A percentile compares a stretch with the other conserved stretches of the same genome.
phyloP scores from a whole-genome alignment of 2,329 filamentous ascomycete genomes.

The Aspergillus melleus region DNA sequence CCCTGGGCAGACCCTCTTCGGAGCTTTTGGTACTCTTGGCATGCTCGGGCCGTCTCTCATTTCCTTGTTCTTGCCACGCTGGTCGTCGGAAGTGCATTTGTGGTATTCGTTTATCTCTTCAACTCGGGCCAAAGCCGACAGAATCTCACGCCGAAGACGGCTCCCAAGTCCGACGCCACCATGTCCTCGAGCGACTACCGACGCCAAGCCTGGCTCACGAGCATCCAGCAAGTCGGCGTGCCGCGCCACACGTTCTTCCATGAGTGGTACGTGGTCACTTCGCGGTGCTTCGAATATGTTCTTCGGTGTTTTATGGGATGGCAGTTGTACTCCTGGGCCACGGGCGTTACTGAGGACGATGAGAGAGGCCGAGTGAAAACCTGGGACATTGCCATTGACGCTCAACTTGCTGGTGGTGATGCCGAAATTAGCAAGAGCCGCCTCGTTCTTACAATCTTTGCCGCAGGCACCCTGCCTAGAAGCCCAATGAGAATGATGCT shows the following conservation, averaged over 20 bases:
- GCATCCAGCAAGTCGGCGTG: slow-evolving; percentile 89
- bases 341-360: slow-evolving; percentile 78
- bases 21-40: slow-evolving; percentile 37
- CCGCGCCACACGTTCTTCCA: slow-evolving; percentile 83
- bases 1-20: slow-evolving; percentile 27
- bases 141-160: slow-evolving; percentile 41
- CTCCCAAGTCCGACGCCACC: slow-evolving; percentile 25
- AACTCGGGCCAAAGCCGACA: slow-evolving; percentile 58
- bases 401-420: slow-evolving; percentile 88
- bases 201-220: slow-evolving; percentile 87
- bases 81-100: slow-evolving; percentile 56
- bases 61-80: slow-evolving; percentile 54
- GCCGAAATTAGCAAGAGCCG: slow-evolving; percentile 85
- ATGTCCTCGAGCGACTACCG: slow-evolving; percentile 79
- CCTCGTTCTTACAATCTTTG: slow-evolving; percentile 80
- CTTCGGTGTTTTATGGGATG: slow-evolving; percentile 75
- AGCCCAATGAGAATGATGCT: slow-evolving; percentile 84
- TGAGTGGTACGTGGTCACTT: slow-evolving; percentile 75
- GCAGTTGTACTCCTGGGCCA: slow-evolving; percentile 74
- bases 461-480: slow-evolving; percentile 80
- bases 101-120: slow-evolving; percentile 58
- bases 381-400: slow-evolving; percentile 90
- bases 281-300: slow-evolving; percentile 81
- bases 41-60: slow-evolving; percentile 38
- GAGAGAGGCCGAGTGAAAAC: slow-evolving; percentile 85